Base-by-base conservation (phyloP, 371 early-diverging fungal species). In the Thermomucor indicae-seudaticae region DNA sequence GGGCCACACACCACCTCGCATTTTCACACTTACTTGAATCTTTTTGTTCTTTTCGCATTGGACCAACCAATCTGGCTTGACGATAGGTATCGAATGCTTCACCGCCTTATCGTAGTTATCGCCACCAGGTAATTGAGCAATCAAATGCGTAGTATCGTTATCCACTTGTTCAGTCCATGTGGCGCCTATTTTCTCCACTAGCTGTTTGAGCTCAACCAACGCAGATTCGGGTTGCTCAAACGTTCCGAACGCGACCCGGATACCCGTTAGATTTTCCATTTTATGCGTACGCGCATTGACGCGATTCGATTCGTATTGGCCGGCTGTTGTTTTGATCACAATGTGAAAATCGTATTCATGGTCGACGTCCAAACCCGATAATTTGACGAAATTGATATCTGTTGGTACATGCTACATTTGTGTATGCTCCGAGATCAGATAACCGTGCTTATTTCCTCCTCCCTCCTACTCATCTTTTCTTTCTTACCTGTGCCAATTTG, bases 181-280 rank as follows among this genome's bases (percentile, higher is more conserved):
- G 20, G 94, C 96, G 28, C 92, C 93, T 60, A 96, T 90, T 50
- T 89, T 83, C n/a, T 78, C 74, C 34, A 94, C 57, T 4, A 91
- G 65, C 32, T 80, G 83, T 59, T 89, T 88, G 45, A 95, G 74
- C 41, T 83, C 81, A 30, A 85, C 85, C 28, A 88, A 53, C 2
- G 73, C 83, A 16, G 75, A 59, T 16, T 78, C 77, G 8, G 79
- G 75, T 55, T 83, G 79, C 43, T 85, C 80, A 65, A 93, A 89
- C n/a, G 69, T 77, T 17, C 95, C 96, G 75, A 96, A 95, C 55
- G 89, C 90, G 16, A 93, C 89, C 51, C 87, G 81, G 51, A 95
- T 90, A 24, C 96, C 95, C n/a, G 92, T 93, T 42, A 97, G 76
- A 64, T 97, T 93, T 43, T 94, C 94, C 71, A 96, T 74, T 25